A percentile compares a stretch with the other conserved stretches of the same genome.
Evolutionary conservation across 202 grass and related monocot genomes (phyloP).

Genomic region (Eragrostis tef): DNA sequence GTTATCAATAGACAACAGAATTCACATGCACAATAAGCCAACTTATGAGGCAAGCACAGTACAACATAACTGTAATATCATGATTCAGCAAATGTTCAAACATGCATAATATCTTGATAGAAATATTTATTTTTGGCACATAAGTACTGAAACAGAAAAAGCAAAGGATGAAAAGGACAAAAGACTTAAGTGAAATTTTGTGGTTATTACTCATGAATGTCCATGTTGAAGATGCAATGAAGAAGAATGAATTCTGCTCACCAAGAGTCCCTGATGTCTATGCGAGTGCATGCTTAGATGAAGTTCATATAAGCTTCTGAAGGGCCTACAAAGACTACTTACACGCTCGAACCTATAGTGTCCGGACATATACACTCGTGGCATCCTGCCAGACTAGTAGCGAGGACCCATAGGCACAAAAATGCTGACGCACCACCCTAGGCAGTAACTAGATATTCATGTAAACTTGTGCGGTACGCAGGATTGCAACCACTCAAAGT

Average conservation of each 20-base stretch:
- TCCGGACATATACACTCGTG: not conserved
- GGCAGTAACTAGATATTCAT: not conserved
- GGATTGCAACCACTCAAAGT: not conserved
- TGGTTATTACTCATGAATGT: not conserved
- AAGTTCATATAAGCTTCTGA: not conserved
- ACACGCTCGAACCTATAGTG: not conserved
- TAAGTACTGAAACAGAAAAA: not conserved
- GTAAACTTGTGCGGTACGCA: not conserved
- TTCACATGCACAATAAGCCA: not conserved
- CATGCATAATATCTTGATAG: not conserved
- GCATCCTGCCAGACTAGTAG: not conserved
- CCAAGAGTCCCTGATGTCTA: not conserved
- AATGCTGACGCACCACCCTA: not conserved
- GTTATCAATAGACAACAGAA: not conserved
- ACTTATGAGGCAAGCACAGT: not conserved
- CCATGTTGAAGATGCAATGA: not conserved
- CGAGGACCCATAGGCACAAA: not conserved
- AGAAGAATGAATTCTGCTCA: not conserved
- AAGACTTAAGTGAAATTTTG: not conserved
- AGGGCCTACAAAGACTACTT: not conserved
- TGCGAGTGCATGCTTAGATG: not conserved
- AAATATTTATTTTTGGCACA: not conserved
- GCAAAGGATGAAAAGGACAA: too few relatives aligned
- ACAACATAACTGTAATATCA: not conserved
- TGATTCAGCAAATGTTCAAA: constrained; percentile 8